Conservation (phyloP, 371 early-diverging fungal species). For the Circinella umbellata region DNA sequence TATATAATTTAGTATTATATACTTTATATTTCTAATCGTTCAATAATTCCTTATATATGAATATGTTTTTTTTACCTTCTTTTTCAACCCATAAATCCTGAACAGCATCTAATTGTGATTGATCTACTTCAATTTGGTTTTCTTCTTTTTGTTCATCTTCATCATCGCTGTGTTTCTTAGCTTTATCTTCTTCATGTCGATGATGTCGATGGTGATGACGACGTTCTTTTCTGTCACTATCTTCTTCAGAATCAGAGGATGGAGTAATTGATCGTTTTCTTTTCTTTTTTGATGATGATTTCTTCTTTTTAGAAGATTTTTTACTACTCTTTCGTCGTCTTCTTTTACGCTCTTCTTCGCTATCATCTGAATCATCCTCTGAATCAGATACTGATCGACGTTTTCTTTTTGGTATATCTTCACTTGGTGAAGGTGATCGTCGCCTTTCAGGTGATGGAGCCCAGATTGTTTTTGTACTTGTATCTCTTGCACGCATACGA, state of each 20-base stretch:
- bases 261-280: conserved; percentile 14
- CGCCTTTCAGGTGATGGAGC: conserved; percentile 66
- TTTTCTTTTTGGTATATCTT: conserved; percentile 20
- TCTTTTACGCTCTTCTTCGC: conserved; percentile 22
- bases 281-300: conserved; percentile 25
- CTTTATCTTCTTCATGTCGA: conserved; percentile 12
- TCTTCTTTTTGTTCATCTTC: conserved; percentile 17
- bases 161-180: conserved; percentile 15
- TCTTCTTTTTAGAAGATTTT: conserved; percentile 26
- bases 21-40: not conserved
- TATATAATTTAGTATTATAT: too few species aligned
- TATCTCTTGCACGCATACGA: conserved; percentile 54
- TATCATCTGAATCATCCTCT: conserved; percentile 19
- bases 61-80: not conserved
- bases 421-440: conserved; percentile 37
- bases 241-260: conserved; percentile 15
- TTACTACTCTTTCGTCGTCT: conserved; percentile 25
- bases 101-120: conserved; percentile 47
- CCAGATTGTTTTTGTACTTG: conserved; percentile 67
- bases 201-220: not conserved
- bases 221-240: conserved; percentile 14
- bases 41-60: not conserved
- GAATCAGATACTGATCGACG: conserved; percentile 1
- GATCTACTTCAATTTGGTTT: conserved; percentile 29
- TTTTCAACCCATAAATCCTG: conserved; percentile 37